Evolutionary conservation across 108 stramenopile species (phyloP), one percentile per base, ranked within the genome.

Genomic region (Thalassiosira profunda): DNA sequence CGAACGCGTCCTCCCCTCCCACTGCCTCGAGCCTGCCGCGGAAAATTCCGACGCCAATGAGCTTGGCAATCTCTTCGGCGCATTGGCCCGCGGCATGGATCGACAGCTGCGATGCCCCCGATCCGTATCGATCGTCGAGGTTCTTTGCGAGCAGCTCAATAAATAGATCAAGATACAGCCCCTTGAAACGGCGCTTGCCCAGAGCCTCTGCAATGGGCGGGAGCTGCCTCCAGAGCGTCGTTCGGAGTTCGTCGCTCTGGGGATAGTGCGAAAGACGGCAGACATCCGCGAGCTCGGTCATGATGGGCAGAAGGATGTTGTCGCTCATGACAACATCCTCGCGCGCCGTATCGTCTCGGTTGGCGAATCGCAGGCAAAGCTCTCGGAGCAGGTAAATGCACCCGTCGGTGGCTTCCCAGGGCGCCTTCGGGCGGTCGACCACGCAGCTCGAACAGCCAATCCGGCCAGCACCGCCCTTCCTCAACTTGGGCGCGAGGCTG

Each of bases 331-430:
- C 48, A 29, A 79, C 44, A 28, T 58, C 75, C 12, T 69, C 72
- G 29, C 65, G 55, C 37, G 52, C 81, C 0, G 84, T 71, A 34
- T 75, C 72, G 30, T 83, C 67, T 23, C 40, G 43, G 37, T 70
- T 74, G 43, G 85, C 82, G 45, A 67, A 80, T 17, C 80, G 74
- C 10, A 67, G 68, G 14, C 88, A 74, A 17, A 94, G 59, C 53
- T 94, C 93, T 5, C 89, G 81, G 38, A 94, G 54, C 70, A 98
- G 68, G 70, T 97, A 98, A 30, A 97, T 64, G 43, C 92, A 96
- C 5, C 98, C 98, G 75, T 98, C 98, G 21, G 95, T 95, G 35
- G 95, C 90, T 66, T 98, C 97, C 98, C 98, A 98, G 3, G 95
- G 95, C 60, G 84, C 74, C 49, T 90, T 93, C 31, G 91, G 84